Base-by-base conservation (phyloP, 352 stramenopile genomes). In the Phytophthora cryptogea region DNA sequence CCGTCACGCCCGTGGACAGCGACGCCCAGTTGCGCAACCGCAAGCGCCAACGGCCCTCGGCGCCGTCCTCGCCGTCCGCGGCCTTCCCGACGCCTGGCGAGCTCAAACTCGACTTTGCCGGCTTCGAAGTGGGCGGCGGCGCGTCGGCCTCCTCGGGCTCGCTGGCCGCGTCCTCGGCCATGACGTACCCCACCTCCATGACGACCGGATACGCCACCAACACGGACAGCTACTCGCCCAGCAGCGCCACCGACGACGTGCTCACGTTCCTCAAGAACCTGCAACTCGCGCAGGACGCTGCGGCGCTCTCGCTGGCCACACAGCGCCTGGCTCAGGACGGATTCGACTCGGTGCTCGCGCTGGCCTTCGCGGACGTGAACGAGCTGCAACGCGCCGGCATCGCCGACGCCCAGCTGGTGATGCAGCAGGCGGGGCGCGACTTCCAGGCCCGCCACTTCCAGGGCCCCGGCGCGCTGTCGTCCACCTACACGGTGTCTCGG, bases 61-160 rank as follows among this genome's bases (percentile, higher is more conserved):
- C 40, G 3, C 36, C 60, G 7, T 43, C 53, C n/a, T 66, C 61
- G 13, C 44, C 64, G 14, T 48, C 58, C 20, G 42, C 44, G 32
- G 52, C 63, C 2, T 73, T 66, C 45, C 28, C 59, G 4, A 68
- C 63, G 39, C 73, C 83, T 37, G 74, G 70, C 5, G 75, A 86
- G 53, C 72, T 90, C 44, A 84, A 90, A 48, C 63, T 90, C 43
- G 80, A 81, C 62, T 88, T 85, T 54, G 68, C 73, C 17, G 76
- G 76, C 49, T 82, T 81, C 33, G 66, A 84, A 36, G 57, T 80
- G 16, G 70, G 61, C 30, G 39, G 23, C 43, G 68, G 49, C 46
- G 59, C 53, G 46, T 52, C 61, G 23, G 33, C 33, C 28, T 23
- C 45, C 28, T 63, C 61, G 32, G 30, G 42, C 41, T 31, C 56